Percentiles rank a stretch among this genome's conserved stretches.
phyloP scores from a whole-genome alignment of 495 filamentous ascomycete species.

The Xylaria palmicola region DNA sequence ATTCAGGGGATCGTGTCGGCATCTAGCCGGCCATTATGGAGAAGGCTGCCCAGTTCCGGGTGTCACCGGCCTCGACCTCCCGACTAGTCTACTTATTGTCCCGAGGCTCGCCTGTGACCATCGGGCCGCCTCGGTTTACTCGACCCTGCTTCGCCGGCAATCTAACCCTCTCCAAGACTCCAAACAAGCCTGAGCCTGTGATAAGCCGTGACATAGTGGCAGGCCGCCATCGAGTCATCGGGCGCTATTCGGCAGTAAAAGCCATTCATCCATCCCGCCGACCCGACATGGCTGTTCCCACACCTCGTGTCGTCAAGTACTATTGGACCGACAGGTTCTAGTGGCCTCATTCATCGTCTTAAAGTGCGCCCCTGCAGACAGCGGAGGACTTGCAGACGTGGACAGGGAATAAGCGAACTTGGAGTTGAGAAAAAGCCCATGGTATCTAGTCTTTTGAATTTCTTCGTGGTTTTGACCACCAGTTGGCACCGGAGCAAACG shows the following conservation, averaged over 20 bases:
- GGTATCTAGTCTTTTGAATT: constrained; percentile 6
- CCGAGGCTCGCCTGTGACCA: neutral
- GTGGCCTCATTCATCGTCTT: neutral
- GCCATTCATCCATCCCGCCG: neutral
- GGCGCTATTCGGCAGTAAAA: neutral
- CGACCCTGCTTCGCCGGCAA: constrained; percentile 2
- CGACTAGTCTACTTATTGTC: neutral
- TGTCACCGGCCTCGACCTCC: constrained; percentile 3
- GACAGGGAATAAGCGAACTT: neutral
- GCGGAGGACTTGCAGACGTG: neutral
- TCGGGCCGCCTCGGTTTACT: constrained; percentile 9
- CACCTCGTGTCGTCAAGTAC: neutral
- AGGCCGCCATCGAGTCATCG: neutral
- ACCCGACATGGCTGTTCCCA: neutral
- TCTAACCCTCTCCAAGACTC: neutral
- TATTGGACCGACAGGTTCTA: neutral
- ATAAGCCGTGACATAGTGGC: neutral
- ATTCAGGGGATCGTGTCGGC: constrained; percentile 1
- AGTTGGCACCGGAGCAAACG: constrained; percentile 19
- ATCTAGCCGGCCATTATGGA: neutral
- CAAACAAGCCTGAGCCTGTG: neutral
- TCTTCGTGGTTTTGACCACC: constrained; percentile 22
- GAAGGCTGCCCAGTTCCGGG: neutral
- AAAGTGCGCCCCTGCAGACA: neutral
- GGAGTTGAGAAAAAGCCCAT: neutral